Conservation (phyloP, 2,329 filamentous ascomycete species). For the Aspergillus vadensis region DNA sequence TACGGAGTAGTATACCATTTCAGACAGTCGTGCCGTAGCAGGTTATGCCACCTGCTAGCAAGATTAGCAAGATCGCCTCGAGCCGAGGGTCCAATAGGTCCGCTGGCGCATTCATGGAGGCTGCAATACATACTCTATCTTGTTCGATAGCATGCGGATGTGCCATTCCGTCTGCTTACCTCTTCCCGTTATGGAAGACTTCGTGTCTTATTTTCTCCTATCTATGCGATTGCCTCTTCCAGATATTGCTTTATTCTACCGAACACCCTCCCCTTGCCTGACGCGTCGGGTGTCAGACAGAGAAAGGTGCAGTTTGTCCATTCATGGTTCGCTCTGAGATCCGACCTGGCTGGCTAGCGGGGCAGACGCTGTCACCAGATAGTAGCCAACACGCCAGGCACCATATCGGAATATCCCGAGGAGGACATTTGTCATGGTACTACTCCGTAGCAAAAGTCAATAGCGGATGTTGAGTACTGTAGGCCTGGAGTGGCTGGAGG, state of each 20-base stretch:
- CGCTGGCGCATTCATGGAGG: not conserved
- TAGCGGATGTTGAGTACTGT: not conserved
- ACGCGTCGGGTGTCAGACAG: constrained; percentile 20
- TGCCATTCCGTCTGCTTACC: not conserved
- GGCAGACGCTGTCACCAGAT: constrained; percentile 4
- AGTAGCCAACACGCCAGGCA: constrained; percentile 1
- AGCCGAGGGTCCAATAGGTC: not conserved
- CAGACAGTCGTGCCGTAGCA: not conserved
- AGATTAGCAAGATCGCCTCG: not conserved
- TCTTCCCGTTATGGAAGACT: not conserved
- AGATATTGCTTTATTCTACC: not conserved
- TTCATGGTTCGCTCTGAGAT: not conserved
- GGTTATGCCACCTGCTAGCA: not conserved
- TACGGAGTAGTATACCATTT: not conserved
- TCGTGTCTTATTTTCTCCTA: constrained; percentile 5
- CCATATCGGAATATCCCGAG: constrained; percentile 1
- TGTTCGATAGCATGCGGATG: not conserved
- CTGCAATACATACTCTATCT: constrained; percentile 4
- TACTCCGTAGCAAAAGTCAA: not conserved
- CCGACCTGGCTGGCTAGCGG: not conserved
- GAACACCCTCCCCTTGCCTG: constrained; percentile 13
- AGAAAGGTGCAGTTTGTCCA: constrained; percentile 3
- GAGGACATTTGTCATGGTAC: not conserved
- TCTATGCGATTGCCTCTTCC: constrained; percentile 4
- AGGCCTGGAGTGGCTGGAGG: not conserved